Evolutionary conservation across 352 stramenopile genomes (phyloP).

Genomic region (Globisporangium solare): DNA sequence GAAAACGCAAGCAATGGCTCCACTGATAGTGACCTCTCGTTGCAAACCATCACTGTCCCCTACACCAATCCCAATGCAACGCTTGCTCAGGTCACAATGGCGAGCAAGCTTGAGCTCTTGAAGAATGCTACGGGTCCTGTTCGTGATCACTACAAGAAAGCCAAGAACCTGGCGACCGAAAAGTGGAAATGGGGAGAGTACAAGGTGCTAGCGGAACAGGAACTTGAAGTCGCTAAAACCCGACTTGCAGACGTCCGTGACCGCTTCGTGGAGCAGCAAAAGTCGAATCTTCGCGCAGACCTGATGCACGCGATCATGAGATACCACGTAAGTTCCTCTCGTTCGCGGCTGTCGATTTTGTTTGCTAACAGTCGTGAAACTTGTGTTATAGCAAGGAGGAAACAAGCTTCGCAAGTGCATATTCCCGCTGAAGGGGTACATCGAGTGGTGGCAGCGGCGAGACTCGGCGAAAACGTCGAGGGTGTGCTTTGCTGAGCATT

Average conservation of each 20-base stretch:
- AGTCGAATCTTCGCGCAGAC: slow-evolving; percentile 29
- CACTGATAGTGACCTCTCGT: too few relatives aligned
- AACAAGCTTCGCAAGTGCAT: slow-evolving; percentile 45
- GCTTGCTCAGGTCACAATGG: slow-evolving; percentile 48
- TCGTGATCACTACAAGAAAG: slow-evolving; percentile 54
- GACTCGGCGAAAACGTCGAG: slow-evolving; percentile 32
- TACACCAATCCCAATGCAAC: slow-evolving; percentile 31
- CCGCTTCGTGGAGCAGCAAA: slow-evolving; percentile 49
- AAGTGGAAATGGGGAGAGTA: slow-evolving; percentile 58
- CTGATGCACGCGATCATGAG: slow-evolving; percentile 36
- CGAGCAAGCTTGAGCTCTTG: slow-evolving; percentile 60
- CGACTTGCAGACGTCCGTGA: slow-evolving; percentile 51
- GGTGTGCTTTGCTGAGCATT: slow-evolving; percentile 19
- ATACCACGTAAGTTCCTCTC: slow-evolving; percentile 35
- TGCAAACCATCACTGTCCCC: slow-evolving; percentile 16
- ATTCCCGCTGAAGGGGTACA: slow-evolving; percentile 49
- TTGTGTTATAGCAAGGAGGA: slow-evolving; percentile 31
- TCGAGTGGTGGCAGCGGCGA: slow-evolving; percentile 63
- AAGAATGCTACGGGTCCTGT: slow-evolving; percentile 42
- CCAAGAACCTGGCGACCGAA: slow-evolving; percentile 40
- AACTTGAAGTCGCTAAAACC: slow-evolving; percentile 50
- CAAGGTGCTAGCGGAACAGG: slow-evolving; percentile 40
- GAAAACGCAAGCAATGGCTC: not conserved
- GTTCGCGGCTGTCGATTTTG: not conserved
- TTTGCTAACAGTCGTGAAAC: not conserved